Conservation (phyloP, 768 basidiomycete species). For the Rubroboletus satanas region DNA sequence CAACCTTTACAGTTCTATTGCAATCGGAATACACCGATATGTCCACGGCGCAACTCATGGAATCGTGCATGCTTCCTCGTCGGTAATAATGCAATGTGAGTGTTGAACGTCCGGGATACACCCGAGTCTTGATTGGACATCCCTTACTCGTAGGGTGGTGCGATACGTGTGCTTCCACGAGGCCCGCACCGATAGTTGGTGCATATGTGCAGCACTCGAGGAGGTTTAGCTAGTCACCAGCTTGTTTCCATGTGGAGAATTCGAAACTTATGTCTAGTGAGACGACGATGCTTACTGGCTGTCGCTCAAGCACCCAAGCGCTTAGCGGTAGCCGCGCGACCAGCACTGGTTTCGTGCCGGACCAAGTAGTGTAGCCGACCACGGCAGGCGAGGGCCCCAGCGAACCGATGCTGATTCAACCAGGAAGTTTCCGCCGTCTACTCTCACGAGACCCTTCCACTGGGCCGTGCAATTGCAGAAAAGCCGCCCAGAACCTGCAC, state of each 20-base stretch:
- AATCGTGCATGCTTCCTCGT: background rate
- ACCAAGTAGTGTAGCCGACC: background rate
- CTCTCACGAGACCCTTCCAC: conserved; percentile 9
- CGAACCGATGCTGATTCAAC: background rate
- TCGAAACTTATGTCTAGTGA: background rate
- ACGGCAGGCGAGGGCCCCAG: background rate
- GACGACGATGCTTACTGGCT: background rate
- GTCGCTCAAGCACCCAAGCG: background rate
- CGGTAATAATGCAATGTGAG: conserved; percentile 3
- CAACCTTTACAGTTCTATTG: background rate
- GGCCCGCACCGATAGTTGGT: background rate
- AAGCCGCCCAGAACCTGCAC: background rate
- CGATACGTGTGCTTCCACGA: background rate
- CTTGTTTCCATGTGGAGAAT: background rate
- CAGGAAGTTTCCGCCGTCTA: background rate
- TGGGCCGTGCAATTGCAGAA: background rate
- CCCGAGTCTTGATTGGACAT: background rate
- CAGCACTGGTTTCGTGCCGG: background rate
- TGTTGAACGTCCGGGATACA: background rate
- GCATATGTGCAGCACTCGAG: background rate
- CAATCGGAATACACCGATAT: background rate
- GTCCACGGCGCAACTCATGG: background rate
- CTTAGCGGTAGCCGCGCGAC: background rate
- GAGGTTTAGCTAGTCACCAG: background rate
- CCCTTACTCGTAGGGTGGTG: background rate